These are phyloP conservation scores for Tulasnella sp. DNA, from an alignment of 768 basidiomycete genomes.

Conservation along the genomic window DNA sequence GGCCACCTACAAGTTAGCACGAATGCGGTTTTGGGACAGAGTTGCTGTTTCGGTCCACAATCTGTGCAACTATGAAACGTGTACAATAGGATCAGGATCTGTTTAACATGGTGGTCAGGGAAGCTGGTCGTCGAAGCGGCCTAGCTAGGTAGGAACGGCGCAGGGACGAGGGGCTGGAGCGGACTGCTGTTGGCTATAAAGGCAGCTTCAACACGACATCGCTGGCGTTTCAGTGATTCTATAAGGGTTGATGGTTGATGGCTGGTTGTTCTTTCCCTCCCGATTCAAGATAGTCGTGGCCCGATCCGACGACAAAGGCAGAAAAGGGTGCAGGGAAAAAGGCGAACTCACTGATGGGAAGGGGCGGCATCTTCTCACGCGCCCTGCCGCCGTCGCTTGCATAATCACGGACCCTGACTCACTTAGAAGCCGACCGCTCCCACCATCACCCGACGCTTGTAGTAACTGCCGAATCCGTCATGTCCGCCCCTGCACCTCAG, in stretches of 20 bases:
- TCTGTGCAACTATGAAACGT: constrained; percentile 19
- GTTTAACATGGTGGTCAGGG: background rate
- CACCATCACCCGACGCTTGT: constrained; percentile 11
- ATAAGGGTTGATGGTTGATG: constrained; percentile 12
- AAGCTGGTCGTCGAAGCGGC: background rate
- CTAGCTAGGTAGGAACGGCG: constrained; percentile 11
- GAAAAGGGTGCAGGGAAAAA: constrained; percentile 16
- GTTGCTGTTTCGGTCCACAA: constrained; percentile 25
- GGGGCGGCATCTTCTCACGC: constrained; percentile 11
- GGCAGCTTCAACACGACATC: constrained; percentile 26
- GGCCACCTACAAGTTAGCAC: constrained; percentile 3
- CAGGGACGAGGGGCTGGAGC: constrained; percentile 17
- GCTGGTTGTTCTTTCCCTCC: background rate
- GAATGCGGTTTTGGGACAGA: constrained; percentile 4
- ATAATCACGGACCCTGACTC: constrained; percentile 15
- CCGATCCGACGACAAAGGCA: constrained; percentile 24
- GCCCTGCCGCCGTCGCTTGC: constrained; percentile 22
- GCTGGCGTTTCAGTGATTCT: background rate
- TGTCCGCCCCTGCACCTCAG: constrained; percentile 12
- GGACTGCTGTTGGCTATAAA: constrained; percentile 8
- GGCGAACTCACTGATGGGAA: constrained; percentile 22
- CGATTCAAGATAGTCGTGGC: constrained; percentile 13
- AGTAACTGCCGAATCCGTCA: constrained; percentile 10
- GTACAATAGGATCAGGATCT: background rate
- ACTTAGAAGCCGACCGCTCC: constrained; percentile 16